Base-by-base conservation (phyloP, 148 eudicot genomes). In the Polygonum maritimum region DNA sequence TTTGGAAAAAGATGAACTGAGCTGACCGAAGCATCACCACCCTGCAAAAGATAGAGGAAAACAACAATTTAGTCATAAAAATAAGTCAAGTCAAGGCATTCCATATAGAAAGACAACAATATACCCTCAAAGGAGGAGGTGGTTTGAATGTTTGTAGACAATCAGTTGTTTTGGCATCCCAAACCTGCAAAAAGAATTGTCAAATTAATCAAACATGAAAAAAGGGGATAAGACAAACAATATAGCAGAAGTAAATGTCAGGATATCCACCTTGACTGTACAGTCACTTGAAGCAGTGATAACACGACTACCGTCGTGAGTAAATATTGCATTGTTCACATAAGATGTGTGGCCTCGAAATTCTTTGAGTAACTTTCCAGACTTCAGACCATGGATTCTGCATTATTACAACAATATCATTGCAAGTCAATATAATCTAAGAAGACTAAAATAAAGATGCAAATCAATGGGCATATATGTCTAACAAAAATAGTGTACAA, bases 231-330 rank as follows among this genome's bases (percentile, higher is more conserved):
- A 44, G 47, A 44, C 10, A 44, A 7, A 6, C 9, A 51, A 75
- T 48, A 26, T 5, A 74, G 9, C 21, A 33, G 69, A 60, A 54
- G 69, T 36, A 49, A 9, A 10, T 14, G 22, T 22, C 57, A 60
- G 21, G 69, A 16, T 51, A 76, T 85, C 78, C 76, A 89, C 98
- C 92, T 92, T 95, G 77, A 95, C 92, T 48, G 97, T 89, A 82
- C 91, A 88, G 83, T 95, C 99, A 78, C 99, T 95, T 69, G 99
- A 95, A 39, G 99, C 99, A 71, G 99, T 95, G 76, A 95, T 89
- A 69, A 92, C 84, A 76, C 94, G 94, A 76, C 89, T 81, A 74
- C 94, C 99, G 75, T 95, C 99, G 82, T 82, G 79, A 18, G 96
- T 92, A 82, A 95, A 92, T 81, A 90, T 88, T 49, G 97, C 99